Conservation (phyloP, 1,139 yeast genomes). For the Nakaseomyces sp. region DNA sequence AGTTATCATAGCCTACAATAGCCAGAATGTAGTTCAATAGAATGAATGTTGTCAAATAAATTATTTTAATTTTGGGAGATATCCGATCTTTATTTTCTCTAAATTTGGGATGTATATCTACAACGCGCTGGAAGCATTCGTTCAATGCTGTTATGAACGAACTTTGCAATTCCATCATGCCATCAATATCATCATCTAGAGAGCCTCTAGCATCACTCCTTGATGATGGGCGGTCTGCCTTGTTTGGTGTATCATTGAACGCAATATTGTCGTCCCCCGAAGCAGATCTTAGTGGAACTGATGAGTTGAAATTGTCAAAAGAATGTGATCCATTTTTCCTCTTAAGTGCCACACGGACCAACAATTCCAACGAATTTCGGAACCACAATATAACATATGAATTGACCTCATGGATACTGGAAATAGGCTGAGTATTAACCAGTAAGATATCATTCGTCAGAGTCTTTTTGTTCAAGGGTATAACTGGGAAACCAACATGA, state of each 20-base stretch:
- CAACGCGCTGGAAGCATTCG: constrained; percentile 37
- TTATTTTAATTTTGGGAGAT: constrained; percentile 33
- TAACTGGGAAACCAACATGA: constrained; percentile 49
- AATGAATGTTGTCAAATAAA: constrained; percentile 42
- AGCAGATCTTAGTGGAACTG: constrained; percentile 5
- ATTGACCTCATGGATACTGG: constrained; percentile 36
- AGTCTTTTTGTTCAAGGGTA: constrained; percentile 42
- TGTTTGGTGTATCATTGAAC: constrained; percentile 5
- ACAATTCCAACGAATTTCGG: constrained; percentile 41
- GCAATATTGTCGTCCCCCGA: constrained; percentile 7
- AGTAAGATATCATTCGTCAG: constrained; percentile 31
- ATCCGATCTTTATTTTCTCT: constrained; percentile 28
- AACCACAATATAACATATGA: constrained; percentile 42
- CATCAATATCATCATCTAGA: constrained; percentile 32
- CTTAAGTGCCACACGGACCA: constrained; percentile 37
- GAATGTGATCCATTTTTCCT: constrained; percentile 14
- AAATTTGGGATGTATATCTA: constrained; percentile 40
- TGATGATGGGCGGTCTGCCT: constrained; percentile 3
- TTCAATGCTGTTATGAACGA: constrained; percentile 26
- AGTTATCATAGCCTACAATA: constrained; percentile 49
- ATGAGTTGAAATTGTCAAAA: constrained; percentile 12
- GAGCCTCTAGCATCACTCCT: constrained; percentile 12
- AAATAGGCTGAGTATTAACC: constrained; percentile 30
- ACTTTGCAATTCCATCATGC: constrained; percentile 18
- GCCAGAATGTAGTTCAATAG: constrained; percentile 49